Evolutionary conservation across 176 grass and related monocot genomes (phyloP).

Genomic region (Ensete glaucum): DNA sequence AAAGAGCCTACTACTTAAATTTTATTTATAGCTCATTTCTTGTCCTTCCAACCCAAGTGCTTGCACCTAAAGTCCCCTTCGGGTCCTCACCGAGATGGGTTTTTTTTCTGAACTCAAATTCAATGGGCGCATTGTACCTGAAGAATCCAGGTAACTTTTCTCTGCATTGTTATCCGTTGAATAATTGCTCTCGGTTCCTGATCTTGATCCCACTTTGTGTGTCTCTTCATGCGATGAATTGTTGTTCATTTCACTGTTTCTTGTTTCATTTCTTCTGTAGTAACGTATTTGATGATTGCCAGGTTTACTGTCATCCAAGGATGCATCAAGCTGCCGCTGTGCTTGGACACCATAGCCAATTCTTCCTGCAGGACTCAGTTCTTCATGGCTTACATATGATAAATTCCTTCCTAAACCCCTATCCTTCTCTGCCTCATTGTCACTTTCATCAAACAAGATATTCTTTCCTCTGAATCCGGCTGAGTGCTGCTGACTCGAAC

Average conservation of each 20-base stretch:
- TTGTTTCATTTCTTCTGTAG: neutral
- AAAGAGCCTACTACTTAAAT: too few relatives aligned
- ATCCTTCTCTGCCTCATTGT: neutral
- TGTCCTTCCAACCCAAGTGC: neutral
- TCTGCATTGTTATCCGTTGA: neutral
- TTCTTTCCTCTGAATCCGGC: neutral
- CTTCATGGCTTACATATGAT: neutral
- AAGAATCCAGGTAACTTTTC: neutral
- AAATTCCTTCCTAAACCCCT: neutral
- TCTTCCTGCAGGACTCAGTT: neutral
- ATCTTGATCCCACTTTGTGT: neutral
- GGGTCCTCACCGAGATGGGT: neutral
- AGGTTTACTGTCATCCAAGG: neutral
- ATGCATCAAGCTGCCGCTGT: neutral
- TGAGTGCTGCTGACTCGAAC: neutral
- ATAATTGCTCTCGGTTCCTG: neutral
- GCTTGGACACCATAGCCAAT: neutral
- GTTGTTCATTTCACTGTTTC: neutral
- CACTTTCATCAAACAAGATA: neutral
- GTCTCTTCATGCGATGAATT: too few relatives aligned
- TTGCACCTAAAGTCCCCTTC: conserved; percentile 12
- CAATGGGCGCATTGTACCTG: too few relatives aligned
- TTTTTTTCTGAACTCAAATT: neutral
- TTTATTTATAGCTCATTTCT: too few relatives aligned
- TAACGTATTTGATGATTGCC: neutral